These are phyloP conservation scores for Candida gorgasii DNA, from an alignment of 805 yeast species.

Conservation along the genomic window DNA sequence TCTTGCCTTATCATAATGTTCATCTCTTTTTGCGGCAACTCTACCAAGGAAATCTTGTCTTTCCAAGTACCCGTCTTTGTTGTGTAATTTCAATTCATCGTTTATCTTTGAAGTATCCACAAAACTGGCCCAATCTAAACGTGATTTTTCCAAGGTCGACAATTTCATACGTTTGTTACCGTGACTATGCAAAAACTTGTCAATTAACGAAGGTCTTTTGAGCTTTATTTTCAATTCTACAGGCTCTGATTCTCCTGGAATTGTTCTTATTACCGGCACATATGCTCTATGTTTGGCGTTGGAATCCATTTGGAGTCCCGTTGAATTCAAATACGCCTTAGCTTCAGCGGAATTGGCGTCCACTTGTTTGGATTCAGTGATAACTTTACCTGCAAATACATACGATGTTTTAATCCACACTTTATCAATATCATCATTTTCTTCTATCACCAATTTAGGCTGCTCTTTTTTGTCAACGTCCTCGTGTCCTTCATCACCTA, in stretches of 20 bases:
- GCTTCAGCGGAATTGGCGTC: slow-evolving; percentile 83
- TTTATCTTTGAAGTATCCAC: slow-evolving; percentile 83
- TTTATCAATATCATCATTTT: slow-evolving; percentile 41
- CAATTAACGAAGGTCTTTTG: slow-evolving; percentile 74
- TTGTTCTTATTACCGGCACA: slow-evolving; percentile 35
- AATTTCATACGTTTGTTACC: slow-evolving; percentile 67
- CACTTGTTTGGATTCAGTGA: slow-evolving; percentile 78
- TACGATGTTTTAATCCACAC: slow-evolving; percentile 75
- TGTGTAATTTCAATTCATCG: slow-evolving; percentile 78
- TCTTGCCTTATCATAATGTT: slow-evolving; percentile 46
- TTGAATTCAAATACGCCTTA: slow-evolving; percentile 67
- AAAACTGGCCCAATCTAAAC: slow-evolving; percentile 93
- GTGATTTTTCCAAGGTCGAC: slow-evolving; percentile 88
- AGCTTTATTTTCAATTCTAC: slow-evolving; percentile 53
- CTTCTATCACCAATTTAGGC: neutral
- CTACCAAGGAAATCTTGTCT: slow-evolving; percentile 86
- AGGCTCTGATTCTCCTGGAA: slow-evolving; percentile 32
- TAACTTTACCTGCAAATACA: slow-evolving; percentile 85
- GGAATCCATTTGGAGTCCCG: slow-evolving; percentile 26
- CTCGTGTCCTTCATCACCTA: slow-evolving; percentile 7
- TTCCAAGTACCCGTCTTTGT: slow-evolving; percentile 88
- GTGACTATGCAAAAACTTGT: slow-evolving; percentile 68
- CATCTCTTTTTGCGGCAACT: slow-evolving; percentile 62
- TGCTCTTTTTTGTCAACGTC: slow-evolving; percentile 4
- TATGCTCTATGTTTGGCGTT: slow-evolving; percentile 22